Evolutionary conservation across 2,329 filamentous ascomycete genomes (phyloP).

Genomic region (Reticulascus tulasneorum): DNA sequence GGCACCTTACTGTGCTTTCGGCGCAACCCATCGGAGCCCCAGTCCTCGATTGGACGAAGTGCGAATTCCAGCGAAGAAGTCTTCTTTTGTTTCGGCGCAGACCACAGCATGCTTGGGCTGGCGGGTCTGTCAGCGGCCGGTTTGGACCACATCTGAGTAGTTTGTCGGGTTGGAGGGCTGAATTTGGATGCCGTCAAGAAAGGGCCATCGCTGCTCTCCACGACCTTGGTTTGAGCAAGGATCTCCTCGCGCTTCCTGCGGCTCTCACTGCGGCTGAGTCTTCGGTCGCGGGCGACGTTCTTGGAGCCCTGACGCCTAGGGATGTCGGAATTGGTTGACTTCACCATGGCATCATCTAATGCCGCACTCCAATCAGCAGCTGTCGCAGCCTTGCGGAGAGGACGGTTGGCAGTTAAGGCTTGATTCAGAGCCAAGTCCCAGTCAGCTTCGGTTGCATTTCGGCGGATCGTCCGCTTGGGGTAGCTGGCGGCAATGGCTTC

Average conservation of each 20-base stretch:
- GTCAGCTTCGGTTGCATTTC: constrained; percentile 4
- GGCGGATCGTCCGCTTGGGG: constrained; percentile 2
- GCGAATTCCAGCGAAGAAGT: constrained; percentile 1
- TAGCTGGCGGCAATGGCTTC: constrained; percentile 3
- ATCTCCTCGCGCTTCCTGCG: constrained; percentile 9
- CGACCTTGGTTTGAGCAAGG: not conserved
- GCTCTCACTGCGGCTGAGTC: constrained; percentile 10
- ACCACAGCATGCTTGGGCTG: no score
- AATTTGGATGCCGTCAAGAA: not conserved
- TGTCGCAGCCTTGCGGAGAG: constrained; percentile 16
- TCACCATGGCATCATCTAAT: constrained; percentile 30
- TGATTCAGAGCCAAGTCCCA: constrained; percentile 14
- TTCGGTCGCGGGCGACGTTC: constrained; percentile 1
- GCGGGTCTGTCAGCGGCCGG: no score
- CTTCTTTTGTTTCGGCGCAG: not conserved
- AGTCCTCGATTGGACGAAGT: not conserved
- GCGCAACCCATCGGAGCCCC: no score
- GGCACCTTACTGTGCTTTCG: constrained; percentile 7
- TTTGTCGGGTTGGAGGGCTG: no score
- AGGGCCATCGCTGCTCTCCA: not conserved
- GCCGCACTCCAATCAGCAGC: constrained; percentile 34
- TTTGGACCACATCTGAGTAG: no score
- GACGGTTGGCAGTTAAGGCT: constrained; percentile 12
- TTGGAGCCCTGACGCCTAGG: constrained; percentile 2
- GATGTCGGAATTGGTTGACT: constrained; percentile 13